Conservation (phyloP, 768 basidiomycete genomes). For the Thelephora ganbajun region DNA sequence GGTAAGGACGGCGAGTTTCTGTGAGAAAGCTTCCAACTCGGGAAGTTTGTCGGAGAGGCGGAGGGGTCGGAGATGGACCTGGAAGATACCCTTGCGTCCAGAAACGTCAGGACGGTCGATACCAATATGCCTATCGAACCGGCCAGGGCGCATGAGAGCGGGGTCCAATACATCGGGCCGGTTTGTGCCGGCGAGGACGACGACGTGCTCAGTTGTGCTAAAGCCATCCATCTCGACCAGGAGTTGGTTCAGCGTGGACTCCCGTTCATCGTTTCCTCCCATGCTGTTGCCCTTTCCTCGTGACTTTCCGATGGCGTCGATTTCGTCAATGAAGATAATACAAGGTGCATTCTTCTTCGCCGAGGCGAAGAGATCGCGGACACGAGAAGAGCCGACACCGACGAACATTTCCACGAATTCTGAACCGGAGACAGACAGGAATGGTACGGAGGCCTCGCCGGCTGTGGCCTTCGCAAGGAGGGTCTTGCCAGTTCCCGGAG, state of each 20-base stretch:
- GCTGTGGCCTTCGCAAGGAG: conserved; percentile 96
- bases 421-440: conserved; percentile 96
- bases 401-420: conserved; percentile 99
- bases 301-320: conserved; percentile 96
- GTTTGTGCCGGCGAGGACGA: conserved; percentile 94
- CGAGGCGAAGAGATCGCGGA: conserved; percentile 92
- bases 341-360: conserved; percentile 97
- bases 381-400: conserved; percentile 94
- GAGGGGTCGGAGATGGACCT: conserved; percentile 81
- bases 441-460: conserved; percentile 94
- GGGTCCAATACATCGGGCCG: conserved; percentile 91
- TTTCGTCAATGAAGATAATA: conserved; percentile 99
- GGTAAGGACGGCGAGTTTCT: conserved; percentile 91
- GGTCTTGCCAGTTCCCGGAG: conserved; percentile 97
- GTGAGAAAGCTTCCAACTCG: conserved; percentile 48
- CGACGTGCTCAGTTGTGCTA: conserved; percentile 91
- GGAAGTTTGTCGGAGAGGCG: conserved; percentile 44
- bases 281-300: conserved; percentile 66
- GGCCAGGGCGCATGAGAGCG: conserved; percentile 92
- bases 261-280: conserved; percentile 94
- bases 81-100: conserved; percentile 87
- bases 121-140: conserved; percentile 92
- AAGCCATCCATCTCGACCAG: conserved; percentile 99
- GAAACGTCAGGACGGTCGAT: conserved; percentile 93
- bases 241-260: conserved; percentile 93